phyloP scores from a whole-genome alignment of 2,329 filamentous ascomycete genomes.

The Acephala macrosclerotiorum region DNA sequence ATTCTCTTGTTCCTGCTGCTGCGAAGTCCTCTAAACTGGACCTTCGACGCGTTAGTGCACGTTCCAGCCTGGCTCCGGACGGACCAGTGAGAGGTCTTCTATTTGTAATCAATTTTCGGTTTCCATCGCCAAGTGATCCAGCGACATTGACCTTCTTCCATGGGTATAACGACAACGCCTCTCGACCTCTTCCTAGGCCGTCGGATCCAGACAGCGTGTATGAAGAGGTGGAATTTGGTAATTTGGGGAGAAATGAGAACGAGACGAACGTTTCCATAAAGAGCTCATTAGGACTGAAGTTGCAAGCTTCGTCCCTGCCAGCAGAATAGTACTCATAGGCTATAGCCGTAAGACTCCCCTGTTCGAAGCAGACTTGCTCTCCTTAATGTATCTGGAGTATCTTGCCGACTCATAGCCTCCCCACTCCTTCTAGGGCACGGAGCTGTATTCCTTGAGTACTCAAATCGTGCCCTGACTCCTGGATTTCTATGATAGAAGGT shows the following conservation, averaged over 20 bases:
- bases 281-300: constrained; percentile 26
- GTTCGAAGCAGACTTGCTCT: no score
- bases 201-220: constrained; percentile 14
- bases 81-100: constrained; percentile 13
- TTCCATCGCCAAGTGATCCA: neutral
- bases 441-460: no score
- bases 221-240: constrained; percentile 14
- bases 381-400: no score
- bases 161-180: constrained; percentile 22
- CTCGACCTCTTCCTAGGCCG: constrained; percentile 12
- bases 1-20: neutral
- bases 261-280: constrained; percentile 28
- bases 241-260: constrained; percentile 13
- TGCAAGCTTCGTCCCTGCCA: constrained; percentile 11
- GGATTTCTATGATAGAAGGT: constrained; percentile 14
- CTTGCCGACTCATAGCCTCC: no score
- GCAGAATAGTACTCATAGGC: constrained; percentile 27
- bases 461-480: no score
- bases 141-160: constrained; percentile 30
- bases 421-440: no score
- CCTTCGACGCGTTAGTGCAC: neutral
- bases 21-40: neutral
- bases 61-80: neutral
- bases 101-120: constrained; percentile 22
- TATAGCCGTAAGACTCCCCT: constrained; percentile 15